phyloP scores from a whole-genome alignment of 345 rosid genomes.

The Clarkia xantiana region DNA sequence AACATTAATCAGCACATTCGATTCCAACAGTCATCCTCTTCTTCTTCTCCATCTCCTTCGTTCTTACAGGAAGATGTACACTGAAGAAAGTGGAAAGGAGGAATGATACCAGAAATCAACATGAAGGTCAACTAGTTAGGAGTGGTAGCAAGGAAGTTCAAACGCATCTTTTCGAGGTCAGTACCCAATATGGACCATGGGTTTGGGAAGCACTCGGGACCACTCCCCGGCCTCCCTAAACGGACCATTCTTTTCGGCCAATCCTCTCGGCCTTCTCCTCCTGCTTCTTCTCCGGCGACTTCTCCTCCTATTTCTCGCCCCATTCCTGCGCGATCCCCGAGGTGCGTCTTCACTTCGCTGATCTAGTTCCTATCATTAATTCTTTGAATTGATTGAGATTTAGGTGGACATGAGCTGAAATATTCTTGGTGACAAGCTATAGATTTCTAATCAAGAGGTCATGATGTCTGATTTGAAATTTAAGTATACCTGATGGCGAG shows the following conservation, averaged over 20 bases:
- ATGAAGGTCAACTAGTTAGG: too few species aligned
- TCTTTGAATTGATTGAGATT: background rate
- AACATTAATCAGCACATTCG: too few species aligned
- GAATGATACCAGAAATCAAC: too few species aligned
- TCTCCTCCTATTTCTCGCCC: background rate
- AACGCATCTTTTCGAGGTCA: conserved; percentile 14
- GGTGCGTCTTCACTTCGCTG: conserved; percentile 1
- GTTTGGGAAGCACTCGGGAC: conserved; percentile 39
- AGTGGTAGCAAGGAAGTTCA: too few species aligned
- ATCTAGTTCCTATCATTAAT: background rate
- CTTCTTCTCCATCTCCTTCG: conserved; percentile 63
- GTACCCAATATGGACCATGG: conserved; percentile 51
- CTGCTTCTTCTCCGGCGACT: conserved; percentile 5
- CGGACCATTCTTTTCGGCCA: conserved; percentile 15
- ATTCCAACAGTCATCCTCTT: too few species aligned
- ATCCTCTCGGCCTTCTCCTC: conserved; percentile 15
- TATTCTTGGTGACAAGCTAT: too few species aligned
- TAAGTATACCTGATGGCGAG: too few species aligned
- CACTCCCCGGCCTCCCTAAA: conserved; percentile 10
- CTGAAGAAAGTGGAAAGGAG: too few species aligned
- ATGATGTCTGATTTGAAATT: too few species aligned
- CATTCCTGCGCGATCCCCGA: conserved; percentile 2
- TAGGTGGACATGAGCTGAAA: background rate
- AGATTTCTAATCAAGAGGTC: too few species aligned
- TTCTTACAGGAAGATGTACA: conserved; percentile 18